Evolutionary conservation across 75 land plant genomes (phyloP).

Genomic region (Adiantum capillusveneris): DNA sequence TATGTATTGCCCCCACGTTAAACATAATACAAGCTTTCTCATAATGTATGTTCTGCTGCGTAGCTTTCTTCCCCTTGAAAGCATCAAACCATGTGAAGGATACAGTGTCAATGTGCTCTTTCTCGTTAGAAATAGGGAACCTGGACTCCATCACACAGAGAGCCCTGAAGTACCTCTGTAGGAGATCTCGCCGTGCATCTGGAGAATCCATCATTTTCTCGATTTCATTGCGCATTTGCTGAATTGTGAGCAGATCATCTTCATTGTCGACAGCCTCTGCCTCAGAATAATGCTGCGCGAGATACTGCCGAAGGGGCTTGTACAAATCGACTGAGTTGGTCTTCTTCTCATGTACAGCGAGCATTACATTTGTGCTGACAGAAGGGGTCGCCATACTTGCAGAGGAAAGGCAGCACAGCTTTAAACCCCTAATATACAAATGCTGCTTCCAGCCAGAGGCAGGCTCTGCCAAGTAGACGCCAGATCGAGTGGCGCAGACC

Average conservation of each 20-base stretch:
- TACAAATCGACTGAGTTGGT: slow-evolving; percentile 64
- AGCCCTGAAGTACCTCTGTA: slow-evolving; percentile 66
- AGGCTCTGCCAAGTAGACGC: no score
- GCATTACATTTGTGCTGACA: slow-evolving; percentile 43
- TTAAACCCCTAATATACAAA: no score
- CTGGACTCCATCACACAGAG: slow-evolving; percentile 76
- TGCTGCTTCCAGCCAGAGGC: no score
- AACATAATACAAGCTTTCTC: slow-evolving; percentile 94
- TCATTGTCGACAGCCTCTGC: slow-evolving; percentile 74
- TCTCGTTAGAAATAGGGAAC: slow-evolving; percentile 82
- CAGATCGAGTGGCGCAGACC: no score
- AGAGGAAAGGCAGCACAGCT: no score
- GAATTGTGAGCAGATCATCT: slow-evolving; percentile 63
- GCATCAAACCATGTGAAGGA: slow-evolving; percentile 91
- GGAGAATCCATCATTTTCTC: slow-evolving; percentile 53
- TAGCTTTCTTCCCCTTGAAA: slow-evolving; percentile 73
- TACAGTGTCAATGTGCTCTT: slow-evolving; percentile 62
- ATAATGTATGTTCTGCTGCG: slow-evolving; percentile 71
- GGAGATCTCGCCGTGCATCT: slow-evolving; percentile 71
- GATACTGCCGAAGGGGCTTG: slow-evolving; percentile 65
- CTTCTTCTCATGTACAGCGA: slow-evolving; percentile 88
- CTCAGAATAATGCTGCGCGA: slow-evolving; percentile 69
- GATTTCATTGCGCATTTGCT: slow-evolving; percentile 46
- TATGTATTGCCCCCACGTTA: slow-evolving; percentile 78
- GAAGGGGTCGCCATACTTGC: no score